Evolutionary conservation across 2,329 filamentous ascomycete genomes (phyloP).

Genomic region (Aspergillus chevalieri): DNA sequence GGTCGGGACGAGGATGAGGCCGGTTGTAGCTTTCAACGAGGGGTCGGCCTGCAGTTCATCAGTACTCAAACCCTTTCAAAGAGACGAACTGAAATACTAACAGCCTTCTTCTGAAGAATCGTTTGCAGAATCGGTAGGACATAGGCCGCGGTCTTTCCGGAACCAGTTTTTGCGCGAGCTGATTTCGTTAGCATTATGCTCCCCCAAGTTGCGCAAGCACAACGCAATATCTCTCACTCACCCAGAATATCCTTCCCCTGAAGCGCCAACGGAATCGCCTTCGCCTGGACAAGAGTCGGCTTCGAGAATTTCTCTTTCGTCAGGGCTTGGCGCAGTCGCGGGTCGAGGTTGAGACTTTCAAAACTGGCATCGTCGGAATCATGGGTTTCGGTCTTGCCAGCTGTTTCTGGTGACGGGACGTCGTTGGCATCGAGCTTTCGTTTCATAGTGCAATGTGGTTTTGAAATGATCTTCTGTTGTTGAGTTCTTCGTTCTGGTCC

Average conservation of each 20-base stretch:
- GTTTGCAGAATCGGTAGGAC: conserved; percentile 80
- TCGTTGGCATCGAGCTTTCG: conserved; percentile 46
- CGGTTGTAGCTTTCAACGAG: conserved; percentile 52
- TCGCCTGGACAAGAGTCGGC: conserved; percentile 82
- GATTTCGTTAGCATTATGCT: conserved; percentile 12
- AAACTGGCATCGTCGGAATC: conserved; percentile 53
- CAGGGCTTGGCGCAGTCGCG: conserved; percentile 78
- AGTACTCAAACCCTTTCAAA: conserved; percentile 1
- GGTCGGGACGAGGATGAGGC: conserved; percentile 89
- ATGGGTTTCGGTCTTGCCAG: conserved; percentile 19
- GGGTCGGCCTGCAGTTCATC: conserved; percentile 25
- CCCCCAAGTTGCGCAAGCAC: background rate
- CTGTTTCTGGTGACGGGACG: conserved; percentile 35
- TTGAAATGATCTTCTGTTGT: conserved; percentile 4
- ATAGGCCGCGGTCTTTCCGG: conserved; percentile 96
- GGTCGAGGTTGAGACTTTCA: conserved; percentile 70
- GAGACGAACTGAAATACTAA: conserved; percentile 25
- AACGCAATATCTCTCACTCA: conserved; percentile 18
- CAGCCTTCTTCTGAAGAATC: conserved; percentile 71
- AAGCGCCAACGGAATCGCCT: conserved; percentile 80
- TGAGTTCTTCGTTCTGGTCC: background rate
- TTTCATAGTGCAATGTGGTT: conserved; percentile 35
- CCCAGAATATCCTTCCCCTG: conserved; percentile 79
- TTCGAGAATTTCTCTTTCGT: conserved; percentile 75
- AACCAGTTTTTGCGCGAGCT: conserved; percentile 90